Conservation (phyloP, 2,329 filamentous ascomycete species). For the Alternaria rosae region DNA sequence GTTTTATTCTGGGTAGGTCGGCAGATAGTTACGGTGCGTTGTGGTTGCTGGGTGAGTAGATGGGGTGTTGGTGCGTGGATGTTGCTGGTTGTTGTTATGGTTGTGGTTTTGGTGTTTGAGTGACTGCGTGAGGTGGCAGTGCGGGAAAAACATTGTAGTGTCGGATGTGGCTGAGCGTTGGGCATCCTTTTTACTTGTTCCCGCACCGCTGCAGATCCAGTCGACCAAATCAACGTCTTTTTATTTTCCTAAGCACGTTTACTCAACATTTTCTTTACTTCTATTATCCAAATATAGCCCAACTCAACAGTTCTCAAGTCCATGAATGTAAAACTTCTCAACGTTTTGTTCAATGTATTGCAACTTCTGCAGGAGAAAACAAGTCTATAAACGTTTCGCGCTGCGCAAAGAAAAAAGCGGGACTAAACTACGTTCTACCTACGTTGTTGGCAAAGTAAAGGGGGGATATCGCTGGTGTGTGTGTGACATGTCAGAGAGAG, state of each 20-base stretch:
- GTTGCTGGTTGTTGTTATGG: background rate
- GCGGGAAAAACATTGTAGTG: background rate
- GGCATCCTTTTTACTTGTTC: background rate
- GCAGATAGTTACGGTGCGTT: background rate
- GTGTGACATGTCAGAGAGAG: background rate
- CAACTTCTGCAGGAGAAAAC: background rate
- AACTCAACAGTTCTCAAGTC: background rate
- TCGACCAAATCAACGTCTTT: background rate
- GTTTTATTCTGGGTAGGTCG: too few species aligned
- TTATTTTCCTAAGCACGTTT: background rate
- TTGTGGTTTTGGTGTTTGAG: background rate
- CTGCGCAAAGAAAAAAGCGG: background rate
- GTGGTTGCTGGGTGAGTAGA: background rate
- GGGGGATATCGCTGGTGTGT: constrained; percentile 1
- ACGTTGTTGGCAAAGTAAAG: background rate
- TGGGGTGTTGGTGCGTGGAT: background rate
- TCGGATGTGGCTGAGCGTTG: background rate
- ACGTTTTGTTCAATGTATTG: background rate
- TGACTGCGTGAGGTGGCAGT: background rate
- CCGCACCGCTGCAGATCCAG: background rate
- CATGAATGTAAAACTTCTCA: background rate
- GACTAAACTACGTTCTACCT: background rate
- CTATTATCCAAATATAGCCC: background rate
- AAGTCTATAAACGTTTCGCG: constrained; percentile 1
- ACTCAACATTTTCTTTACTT: background rate